phyloP scores from a whole-genome alignment of 306 rosid genomes.

The Boehmeria nivea region DNA sequence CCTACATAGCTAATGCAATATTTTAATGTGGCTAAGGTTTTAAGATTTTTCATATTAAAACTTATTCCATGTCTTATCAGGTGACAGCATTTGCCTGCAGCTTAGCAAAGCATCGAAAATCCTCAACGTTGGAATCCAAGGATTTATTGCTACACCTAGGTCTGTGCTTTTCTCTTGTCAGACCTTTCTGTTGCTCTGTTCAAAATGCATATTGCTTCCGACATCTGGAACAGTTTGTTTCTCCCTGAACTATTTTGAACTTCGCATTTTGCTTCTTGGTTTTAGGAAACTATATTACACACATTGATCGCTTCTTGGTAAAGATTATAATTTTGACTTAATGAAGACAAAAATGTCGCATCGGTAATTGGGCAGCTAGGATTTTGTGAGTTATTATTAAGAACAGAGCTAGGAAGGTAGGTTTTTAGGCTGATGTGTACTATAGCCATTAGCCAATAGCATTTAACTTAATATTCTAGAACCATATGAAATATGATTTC shows the following conservation, averaged over 20 bases:
- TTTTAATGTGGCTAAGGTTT: too few relatives aligned
- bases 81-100: conserved; percentile 74
- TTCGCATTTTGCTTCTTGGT: too few relatives aligned
- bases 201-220: background rate
- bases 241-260: too few relatives aligned
- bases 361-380: background rate
- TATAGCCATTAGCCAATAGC: too few relatives aligned
- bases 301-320: background rate
- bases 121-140: conserved; percentile 86
- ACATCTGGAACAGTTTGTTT: background rate
- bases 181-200: background rate
- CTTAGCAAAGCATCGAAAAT: conserved; percentile 95
- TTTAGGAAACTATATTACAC: too few relatives aligned
- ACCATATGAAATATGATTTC: too few relatives aligned
- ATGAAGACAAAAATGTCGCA: background rate
- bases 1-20: too few relatives aligned
- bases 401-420: background rate
- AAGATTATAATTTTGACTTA: too few relatives aligned
- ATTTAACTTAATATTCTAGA: too few relatives aligned
- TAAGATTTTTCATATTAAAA: conserved; percentile 7
- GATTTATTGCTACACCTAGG: conserved; percentile 93
- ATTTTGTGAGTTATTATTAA: background rate
- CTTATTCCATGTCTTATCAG: conserved; percentile 38
- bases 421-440: background rate
- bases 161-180: conserved; percentile 25